Percentiles rank a stretch among this genome's conserved stretches.
Conservation (phyloP, 2,329 filamentous ascomycete genomes). For the Fusarium sp. region DNA sequence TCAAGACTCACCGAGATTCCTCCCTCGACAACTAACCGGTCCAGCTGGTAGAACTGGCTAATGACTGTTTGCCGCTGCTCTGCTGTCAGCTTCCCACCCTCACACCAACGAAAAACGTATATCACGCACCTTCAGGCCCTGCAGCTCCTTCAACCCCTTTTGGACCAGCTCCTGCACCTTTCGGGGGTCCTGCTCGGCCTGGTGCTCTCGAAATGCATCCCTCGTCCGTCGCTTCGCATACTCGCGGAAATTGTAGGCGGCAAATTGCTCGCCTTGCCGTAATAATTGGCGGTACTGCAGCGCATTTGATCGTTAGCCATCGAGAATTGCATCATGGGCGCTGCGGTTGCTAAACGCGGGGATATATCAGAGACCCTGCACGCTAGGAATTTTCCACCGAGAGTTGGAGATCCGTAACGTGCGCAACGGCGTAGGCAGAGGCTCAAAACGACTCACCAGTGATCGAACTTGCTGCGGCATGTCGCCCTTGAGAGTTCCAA, state of each 20-base stretch:
- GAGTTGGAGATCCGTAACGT: not conserved
- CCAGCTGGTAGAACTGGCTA: slow-evolving; percentile 94
- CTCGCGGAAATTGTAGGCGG: slow-evolving; percentile 97
- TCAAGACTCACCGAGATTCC: slow-evolving; percentile 75
- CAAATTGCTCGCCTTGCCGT: slow-evolving; percentile 88
- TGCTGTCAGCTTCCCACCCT: slow-evolving; percentile 15
- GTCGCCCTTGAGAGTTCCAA: slow-evolving; percentile 64
- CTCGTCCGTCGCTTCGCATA: slow-evolving; percentile 92
- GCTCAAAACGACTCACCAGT: slow-evolving; percentile 62
- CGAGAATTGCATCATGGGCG: not conserved
- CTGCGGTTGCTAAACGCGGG: not conserved
- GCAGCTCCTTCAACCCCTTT: slow-evolving; percentile 87
- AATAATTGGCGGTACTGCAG: slow-evolving; percentile 90
- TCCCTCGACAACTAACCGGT: slow-evolving; percentile 92
- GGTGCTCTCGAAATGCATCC: slow-evolving; percentile 91
- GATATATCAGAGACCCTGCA: slow-evolving; percentile 27
- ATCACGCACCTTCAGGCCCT: slow-evolving; percentile 85
- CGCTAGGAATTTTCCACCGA: slow-evolving; percentile 22
- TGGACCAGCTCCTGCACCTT: slow-evolving; percentile 91
- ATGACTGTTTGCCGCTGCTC: slow-evolving; percentile 93
- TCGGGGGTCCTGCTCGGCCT: slow-evolving; percentile 79
- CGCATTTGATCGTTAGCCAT: slow-evolving; percentile 30
- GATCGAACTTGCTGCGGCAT: slow-evolving; percentile 72
- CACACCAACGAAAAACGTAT: no score
- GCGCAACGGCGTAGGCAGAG: not conserved